These are phyloP conservation scores for Nyctanthes arbortristis DNA, from an alignment of 257 asterid genomes.

Conservation along the genomic window DNA sequence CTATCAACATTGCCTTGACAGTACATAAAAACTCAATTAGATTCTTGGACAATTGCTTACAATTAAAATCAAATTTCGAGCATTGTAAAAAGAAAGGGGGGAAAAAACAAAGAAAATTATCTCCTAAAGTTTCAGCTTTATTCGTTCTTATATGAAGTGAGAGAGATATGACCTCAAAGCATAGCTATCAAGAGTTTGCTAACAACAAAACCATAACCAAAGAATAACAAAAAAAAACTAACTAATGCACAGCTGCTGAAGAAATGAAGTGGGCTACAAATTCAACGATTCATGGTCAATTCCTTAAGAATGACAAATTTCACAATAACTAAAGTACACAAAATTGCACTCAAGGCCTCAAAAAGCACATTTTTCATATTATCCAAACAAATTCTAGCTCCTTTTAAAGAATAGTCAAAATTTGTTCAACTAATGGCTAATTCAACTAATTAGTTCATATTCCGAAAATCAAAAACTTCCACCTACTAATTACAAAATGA, in stretches of 20 bases:
- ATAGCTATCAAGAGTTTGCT: neutral
- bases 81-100: neutral
- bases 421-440: too few species aligned
- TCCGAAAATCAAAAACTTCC: neutral
- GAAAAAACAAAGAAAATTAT: too few species aligned
- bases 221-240: neutral
- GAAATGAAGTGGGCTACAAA: neutral
- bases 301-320: neutral
- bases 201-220: neutral
- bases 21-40: neutral
- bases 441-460: conserved; percentile 3
- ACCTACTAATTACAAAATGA: too few species aligned
- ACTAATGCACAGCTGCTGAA: neutral
- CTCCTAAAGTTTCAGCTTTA: neutral
- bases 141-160: too few species aligned
- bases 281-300: neutral
- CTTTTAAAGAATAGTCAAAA: conserved; percentile 7
- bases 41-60: neutral
- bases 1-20: neutral
- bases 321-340: neutral
- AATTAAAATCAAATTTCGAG: neutral
- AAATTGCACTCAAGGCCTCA: conserved; percentile 8
- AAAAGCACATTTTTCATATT: neutral
- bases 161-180: neutral
- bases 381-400: neutral